Evolutionary conservation across 75 land plant genomes (phyloP).

Genomic region (Ceratopteris richardii): DNA sequence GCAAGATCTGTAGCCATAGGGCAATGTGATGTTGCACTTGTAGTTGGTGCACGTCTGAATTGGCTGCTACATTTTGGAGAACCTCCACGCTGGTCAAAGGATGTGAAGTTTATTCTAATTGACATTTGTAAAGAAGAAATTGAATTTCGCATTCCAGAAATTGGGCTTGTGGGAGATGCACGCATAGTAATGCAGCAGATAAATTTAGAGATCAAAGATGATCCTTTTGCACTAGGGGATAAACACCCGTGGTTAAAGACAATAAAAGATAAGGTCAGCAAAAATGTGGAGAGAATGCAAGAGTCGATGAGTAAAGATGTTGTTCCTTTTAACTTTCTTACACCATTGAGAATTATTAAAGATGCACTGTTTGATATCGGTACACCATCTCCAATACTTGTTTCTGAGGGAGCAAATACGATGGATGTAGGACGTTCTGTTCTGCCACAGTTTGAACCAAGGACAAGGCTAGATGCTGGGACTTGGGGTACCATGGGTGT

Average conservation of each 20-base stretch:
- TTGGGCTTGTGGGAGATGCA: conserved; percentile 88
- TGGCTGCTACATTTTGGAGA: conserved; percentile 98
- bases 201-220: conserved; percentile 59
- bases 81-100: conserved; percentile 72
- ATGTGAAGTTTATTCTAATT: conserved; percentile 89
- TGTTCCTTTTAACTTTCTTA: conserved; percentile 86
- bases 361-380: conserved; percentile 69
- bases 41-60: conserved; percentile 87
- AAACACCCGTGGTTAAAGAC: conserved; percentile 80
- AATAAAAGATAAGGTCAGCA: conserved; percentile 48
- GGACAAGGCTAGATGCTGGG: conserved; percentile 95
- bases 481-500: conserved; percentile 99
- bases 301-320: conserved; percentile 56
- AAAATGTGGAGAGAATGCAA: conserved; percentile 79
- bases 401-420: conserved; percentile 96
- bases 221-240: conserved; percentile 74
- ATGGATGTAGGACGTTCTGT: conserved; percentile 96
- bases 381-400: conserved; percentile 77
- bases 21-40: conserved; percentile 72
- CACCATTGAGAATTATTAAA: conserved; percentile 89
- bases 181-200: conserved; percentile 46
- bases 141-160: conserved; percentile 55
- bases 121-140: conserved; percentile 75
- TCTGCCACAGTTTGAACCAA: conserved; percentile 79
- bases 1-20: conserved; percentile 84